These are phyloP conservation scores for Thymus quinquecostatus DNA, from an alignment of 257 asterid species.

Conservation along the genomic window DNA sequence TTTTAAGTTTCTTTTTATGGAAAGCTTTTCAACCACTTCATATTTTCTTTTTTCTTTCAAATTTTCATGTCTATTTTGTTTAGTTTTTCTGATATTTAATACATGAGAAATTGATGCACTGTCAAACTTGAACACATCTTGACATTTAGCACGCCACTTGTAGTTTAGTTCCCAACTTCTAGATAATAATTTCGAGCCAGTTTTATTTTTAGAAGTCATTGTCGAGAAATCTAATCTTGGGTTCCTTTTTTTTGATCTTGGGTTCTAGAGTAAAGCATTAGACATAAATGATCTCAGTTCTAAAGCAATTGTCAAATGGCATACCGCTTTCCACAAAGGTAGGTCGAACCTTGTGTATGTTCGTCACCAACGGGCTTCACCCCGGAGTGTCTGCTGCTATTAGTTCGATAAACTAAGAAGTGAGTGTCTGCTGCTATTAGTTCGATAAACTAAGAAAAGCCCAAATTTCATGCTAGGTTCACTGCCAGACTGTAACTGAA, in stretches of 20 bases:
- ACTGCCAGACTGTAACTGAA: constrained; percentile 79
- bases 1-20: not conserved
- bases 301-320: constrained; percentile 8
- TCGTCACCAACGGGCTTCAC: not conserved
- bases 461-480: constrained; percentile 48
- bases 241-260: not conserved
- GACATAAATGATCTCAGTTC: constrained; percentile 14
- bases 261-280: not conserved
- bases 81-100: not conserved
- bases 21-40: not conserved
- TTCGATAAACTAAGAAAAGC: constrained; percentile 7
- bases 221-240: not conserved
- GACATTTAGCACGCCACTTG: not conserved
- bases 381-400: too few relatives aligned
- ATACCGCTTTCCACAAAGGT: not conserved
- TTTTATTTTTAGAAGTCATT: constrained; percentile 11
- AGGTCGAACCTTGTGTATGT: not conserved
- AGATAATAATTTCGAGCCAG: not conserved
- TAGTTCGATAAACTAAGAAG: too few relatives aligned
- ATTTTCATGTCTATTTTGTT: too few relatives aligned
- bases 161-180: not conserved
- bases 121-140: not conserved
- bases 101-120: not conserved
- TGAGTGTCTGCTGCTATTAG: not conserved
- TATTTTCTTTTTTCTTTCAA: not conserved